Evolutionary conservation across 2,329 filamentous ascomycete species (phyloP).

Genomic region (Apiospora malaysiana): DNA sequence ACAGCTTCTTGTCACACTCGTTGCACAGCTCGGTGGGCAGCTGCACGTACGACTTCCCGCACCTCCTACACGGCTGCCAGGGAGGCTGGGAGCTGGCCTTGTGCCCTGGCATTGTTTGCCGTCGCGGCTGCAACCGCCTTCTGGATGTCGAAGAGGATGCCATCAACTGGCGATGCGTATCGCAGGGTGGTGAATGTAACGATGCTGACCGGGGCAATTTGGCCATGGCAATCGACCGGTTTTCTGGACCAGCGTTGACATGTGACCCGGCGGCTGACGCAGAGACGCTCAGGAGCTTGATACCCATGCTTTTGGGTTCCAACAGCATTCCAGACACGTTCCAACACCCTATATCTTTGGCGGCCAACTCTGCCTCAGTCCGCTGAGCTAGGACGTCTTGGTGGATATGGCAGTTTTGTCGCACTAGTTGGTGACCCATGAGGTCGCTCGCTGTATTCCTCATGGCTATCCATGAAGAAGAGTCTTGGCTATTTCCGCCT

Average conservation of each 20-base stretch:
- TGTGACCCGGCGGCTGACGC: constrained; percentile 3
- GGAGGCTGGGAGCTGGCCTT: neutral
- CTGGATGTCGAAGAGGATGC: neutral
- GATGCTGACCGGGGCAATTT: neutral
- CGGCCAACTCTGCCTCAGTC: neutral
- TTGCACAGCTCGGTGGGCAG: constrained; percentile 5
- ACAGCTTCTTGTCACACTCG: constrained; percentile 7
- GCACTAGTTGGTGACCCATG: neutral
- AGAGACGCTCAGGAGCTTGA: neutral
- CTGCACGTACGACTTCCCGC: constrained; percentile 20
- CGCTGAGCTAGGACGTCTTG: neutral
- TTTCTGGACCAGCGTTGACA: neutral
- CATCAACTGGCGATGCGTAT: neutral
- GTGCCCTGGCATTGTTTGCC: no score
- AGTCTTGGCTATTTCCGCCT: neutral
- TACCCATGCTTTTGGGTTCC: neutral
- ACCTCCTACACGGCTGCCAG: constrained; percentile 19
- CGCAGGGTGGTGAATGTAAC: neutral
- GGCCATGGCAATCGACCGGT: neutral
- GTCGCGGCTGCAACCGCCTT: neutral
- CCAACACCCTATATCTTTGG: neutral
- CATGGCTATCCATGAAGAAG: neutral
- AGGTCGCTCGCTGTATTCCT: neutral
- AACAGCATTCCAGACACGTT: constrained; percentile 3
- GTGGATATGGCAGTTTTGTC: neutral